Base-by-base conservation (phyloP, 306 rosid genomes). In the Vigna reflexopilosa region DNA sequence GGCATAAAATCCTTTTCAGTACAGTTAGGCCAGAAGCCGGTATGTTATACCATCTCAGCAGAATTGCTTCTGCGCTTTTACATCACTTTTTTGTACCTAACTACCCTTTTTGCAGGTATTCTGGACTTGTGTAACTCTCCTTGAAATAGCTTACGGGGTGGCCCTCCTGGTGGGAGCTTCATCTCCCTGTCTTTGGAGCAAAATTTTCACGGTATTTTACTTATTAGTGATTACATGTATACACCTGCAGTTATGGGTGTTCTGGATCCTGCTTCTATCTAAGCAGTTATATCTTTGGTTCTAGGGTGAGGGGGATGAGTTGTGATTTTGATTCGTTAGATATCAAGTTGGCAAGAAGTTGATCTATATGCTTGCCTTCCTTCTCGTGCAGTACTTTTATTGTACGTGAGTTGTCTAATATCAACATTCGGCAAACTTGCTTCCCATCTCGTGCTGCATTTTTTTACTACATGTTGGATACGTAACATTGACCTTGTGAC, bases 1-100 rank as follows among this genome's bases (percentile, higher is more conserved):
- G 98, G 94, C 77, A 93, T 95, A 75, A 93, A 81, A 76, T 91
- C 98, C 0, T 95, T 91, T 88, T 86, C 98, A 77, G 97, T 95
- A 70, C 93, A 93, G 64, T 74, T 95, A 85, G 98, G 99, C 66
- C 97, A 95, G 86, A 68, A 85, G 74, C 88, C 81, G 93, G 99
- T 95, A 73, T 44, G 65, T 75, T 79, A 69, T 50, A 57, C 44
- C 74, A 78, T 63, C 44, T 79, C 5, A 47, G n/a, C 40, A 55
- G 44, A 54, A 57, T 75, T 81, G 73, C 20, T n/a, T 68, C 45
- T 67, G 65, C 20, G 58, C 14, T 65, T 16, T 1, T 80, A 7
- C 19, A 22, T 79, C 15, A 42, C 70, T 48, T 77, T 19, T 12
- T 51, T 26, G 47, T 76, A 44, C 24, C 79, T 88, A 72, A 78